A percentile compares a stretch with the other conserved stretches of the same genome.
Evolutionary conservation across 345 rosid genomes (phyloP).

Genomic region (Salix purpurea): DNA sequence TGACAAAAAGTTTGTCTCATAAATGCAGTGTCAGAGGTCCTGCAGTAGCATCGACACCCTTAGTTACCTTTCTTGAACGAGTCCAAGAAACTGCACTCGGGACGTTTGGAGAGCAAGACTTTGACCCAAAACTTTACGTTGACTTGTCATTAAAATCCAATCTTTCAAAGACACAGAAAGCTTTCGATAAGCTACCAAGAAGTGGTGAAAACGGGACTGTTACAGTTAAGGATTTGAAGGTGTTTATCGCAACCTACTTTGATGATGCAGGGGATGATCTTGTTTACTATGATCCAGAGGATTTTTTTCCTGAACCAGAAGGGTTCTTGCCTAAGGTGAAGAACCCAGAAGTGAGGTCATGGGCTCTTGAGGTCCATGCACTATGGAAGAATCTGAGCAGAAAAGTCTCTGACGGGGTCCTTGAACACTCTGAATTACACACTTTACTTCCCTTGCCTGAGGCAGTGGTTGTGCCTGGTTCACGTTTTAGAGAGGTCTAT

Average conservation of each 20-base stretch:
- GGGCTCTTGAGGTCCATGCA: slow-evolving; percentile 78
- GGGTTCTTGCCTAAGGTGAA: slow-evolving; percentile 69
- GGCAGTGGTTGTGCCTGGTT: slow-evolving; percentile 68
- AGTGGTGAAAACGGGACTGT: slow-evolving; percentile 30
- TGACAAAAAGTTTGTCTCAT: not conserved
- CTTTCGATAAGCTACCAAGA: slow-evolving; percentile 48
- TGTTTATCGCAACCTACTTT: slow-evolving; percentile 34
- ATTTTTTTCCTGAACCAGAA: slow-evolving; percentile 56
- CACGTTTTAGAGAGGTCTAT: slow-evolving; percentile 81
- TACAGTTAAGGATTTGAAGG: slow-evolving; percentile 7
- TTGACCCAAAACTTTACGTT: slow-evolving; percentile 65
- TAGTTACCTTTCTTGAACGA: slow-evolving; percentile 60
- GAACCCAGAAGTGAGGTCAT: slow-evolving; percentile 54
- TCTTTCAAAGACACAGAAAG: slow-evolving; percentile 41
- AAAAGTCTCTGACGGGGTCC: slow-evolving; percentile 50
- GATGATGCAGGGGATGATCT: slow-evolving; percentile 56
- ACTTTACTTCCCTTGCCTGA: slow-evolving; percentile 75
- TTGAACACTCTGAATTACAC: slow-evolving; percentile 50
- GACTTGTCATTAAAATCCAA: slow-evolving; percentile 57
- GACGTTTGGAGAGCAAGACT: slow-evolving; percentile 35
- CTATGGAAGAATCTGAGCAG: slow-evolving; percentile 74
- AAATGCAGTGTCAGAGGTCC: slow-evolving; percentile 2
- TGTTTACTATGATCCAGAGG: slow-evolving; percentile 45
- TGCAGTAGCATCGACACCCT: slow-evolving; percentile 23
- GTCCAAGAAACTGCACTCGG: slow-evolving; percentile 57